Evolutionary conservation across 129 eudicot genomes (phyloP).

Genomic region (Erigeron canadensis): DNA sequence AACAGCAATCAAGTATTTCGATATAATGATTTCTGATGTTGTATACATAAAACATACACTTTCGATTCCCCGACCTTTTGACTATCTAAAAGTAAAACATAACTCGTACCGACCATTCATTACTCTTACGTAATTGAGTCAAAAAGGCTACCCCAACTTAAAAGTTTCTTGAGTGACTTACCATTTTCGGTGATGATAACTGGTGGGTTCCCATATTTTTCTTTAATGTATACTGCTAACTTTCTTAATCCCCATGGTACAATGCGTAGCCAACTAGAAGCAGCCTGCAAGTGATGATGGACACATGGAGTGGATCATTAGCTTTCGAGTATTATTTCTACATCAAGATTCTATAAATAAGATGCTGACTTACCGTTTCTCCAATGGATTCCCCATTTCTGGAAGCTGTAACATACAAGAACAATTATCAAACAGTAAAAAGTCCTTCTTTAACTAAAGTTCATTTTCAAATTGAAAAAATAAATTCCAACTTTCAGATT

Average conservation of each 20-base stretch:
- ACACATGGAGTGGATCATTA: not conserved
- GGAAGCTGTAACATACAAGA: slow-evolving; percentile 46
- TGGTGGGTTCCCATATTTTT: slow-evolving; percentile 79
- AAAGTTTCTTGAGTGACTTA: slow-evolving; percentile 21
- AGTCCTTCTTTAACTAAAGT: not conserved
- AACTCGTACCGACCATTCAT: not conserved
- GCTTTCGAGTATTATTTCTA: slow-evolving; percentile 9
- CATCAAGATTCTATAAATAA: slow-evolving; percentile 4
- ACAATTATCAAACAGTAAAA: slow-evolving; percentile 24
- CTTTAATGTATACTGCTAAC: slow-evolving; percentile 58
- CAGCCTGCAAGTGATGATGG: slow-evolving; percentile 48
- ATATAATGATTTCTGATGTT: not conserved
- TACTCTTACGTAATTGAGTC: slow-evolving; percentile 5
- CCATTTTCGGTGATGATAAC: slow-evolving; percentile 93
- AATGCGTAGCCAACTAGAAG: slow-evolving; percentile 80
- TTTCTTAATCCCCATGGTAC: slow-evolving; percentile 97
- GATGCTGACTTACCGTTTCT: slow-evolving; percentile 64
- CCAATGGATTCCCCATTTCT: slow-evolving; percentile 78
- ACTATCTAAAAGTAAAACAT: not conserved
- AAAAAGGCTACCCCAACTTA: not conserved
- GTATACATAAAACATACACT: not conserved
- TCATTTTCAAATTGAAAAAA: not conserved
- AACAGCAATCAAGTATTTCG: too few species aligned
- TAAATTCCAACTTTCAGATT: too few species aligned
- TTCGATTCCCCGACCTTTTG: too few species aligned